These are phyloP conservation scores for Linanthus parryae DNA, from an alignment of 148 eudicot genomes.

Conservation along the genomic window DNA sequence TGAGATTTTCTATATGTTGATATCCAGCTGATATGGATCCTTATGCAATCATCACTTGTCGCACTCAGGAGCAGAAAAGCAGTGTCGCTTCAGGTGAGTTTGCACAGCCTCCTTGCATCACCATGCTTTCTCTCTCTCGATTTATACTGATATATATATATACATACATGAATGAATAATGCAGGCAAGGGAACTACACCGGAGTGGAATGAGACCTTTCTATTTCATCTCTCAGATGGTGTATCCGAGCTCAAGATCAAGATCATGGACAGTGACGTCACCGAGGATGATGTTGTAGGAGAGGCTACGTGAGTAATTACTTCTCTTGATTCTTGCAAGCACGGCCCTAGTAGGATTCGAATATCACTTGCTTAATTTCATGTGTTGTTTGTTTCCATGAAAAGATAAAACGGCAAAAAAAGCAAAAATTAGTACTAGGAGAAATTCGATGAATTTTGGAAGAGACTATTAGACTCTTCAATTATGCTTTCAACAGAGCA, in stretches of 20 bases:
- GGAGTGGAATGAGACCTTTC: slow-evolving; percentile 79
- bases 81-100: slow-evolving; percentile 58
- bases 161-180: slow-evolving; percentile 7
- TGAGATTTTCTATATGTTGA: too few species aligned
- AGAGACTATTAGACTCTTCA: too few species aligned
- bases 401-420: too few species aligned
- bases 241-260: slow-evolving; percentile 45
- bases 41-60: slow-evolving; percentile 55
- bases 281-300: slow-evolving; percentile 67
- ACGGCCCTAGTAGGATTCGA: too few species aligned
- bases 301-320: slow-evolving; percentile 66
- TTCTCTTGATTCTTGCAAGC: too few species aligned
- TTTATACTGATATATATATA: too few species aligned
- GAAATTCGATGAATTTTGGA: too few species aligned
- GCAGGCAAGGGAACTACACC: slow-evolving; percentile 63
- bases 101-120: not conserved
- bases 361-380: too few species aligned
- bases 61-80: slow-evolving; percentile 73
- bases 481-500: too few species aligned
- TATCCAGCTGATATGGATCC: slow-evolving; percentile 67
- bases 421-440: too few species aligned
- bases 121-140: not conserved
- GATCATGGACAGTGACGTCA: slow-evolving; percentile 62
- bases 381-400: too few species aligned
- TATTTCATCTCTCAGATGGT: slow-evolving; percentile 41